Percentiles rank a stretch among this genome's conserved stretches.
These are phyloP conservation scores for Vanderwaltozyma tropicalis DNA, from an alignment of 805 yeast genomes.

Conservation along the genomic window DNA sequence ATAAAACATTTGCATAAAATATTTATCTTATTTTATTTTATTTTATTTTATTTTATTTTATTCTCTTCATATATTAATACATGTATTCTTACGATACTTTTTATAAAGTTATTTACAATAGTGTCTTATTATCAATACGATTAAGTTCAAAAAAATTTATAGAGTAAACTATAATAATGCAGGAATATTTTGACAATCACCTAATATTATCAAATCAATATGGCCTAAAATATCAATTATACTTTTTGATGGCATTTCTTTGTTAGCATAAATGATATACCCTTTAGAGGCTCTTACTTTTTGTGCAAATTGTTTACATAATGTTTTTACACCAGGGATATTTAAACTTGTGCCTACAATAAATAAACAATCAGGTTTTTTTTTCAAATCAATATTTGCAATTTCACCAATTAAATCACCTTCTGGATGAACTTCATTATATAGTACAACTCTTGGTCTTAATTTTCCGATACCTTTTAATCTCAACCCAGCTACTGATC, in stretches of 20 bases:
- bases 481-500: conserved; percentile 54
- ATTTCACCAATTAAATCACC: conserved; percentile 78
- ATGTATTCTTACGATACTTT: too few species aligned
- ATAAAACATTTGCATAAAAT: too few species aligned
- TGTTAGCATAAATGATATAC: conserved; percentile 50
- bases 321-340: conserved; percentile 60
- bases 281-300: conserved; percentile 49
- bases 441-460: conserved; percentile 56
- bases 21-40: too few species aligned
- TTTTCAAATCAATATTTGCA: conserved; percentile 52
- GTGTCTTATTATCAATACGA: too few species aligned
- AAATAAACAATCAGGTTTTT: conserved; percentile 64
- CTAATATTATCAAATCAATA: conserved; percentile 49
- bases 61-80: too few species aligned
- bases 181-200: conserved; percentile 55
- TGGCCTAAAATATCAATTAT: conserved; percentile 40
- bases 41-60: too few species aligned
- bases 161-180: conserved; percentile 7
- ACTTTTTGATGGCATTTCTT: conserved; percentile 43
- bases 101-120: too few species aligned
- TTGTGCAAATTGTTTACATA: conserved; percentile 50
- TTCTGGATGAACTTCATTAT: conserved; percentile 76
- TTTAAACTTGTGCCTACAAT: conserved; percentile 80
- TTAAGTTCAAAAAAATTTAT: too few species aligned
- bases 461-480: conserved; percentile 51